Evolutionary conservation across 164 flowering plant genomes (phyloP).

Genomic region (Berberis thunbergii): DNA sequence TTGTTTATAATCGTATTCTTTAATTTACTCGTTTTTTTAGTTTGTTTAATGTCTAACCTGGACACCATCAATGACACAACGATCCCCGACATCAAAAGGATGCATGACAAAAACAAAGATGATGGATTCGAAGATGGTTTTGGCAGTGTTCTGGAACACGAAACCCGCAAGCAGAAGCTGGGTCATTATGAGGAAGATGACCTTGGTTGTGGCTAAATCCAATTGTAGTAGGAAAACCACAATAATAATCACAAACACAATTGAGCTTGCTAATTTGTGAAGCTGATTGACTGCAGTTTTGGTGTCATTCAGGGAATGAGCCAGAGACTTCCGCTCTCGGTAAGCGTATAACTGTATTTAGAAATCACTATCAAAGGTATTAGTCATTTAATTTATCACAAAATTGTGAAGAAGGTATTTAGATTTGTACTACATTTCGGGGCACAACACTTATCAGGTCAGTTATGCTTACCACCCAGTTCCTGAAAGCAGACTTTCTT

Average conservation of each 20-base stretch:
- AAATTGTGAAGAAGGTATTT: background rate
- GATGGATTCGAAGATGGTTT: slow-evolving; percentile 69
- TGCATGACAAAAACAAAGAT: slow-evolving; percentile 86
- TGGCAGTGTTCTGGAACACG: slow-evolving; percentile 71
- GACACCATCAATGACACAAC: slow-evolving; percentile 67
- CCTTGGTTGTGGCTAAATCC: slow-evolving; percentile 53
- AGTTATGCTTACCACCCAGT: slow-evolving; percentile 65
- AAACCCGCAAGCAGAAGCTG: slow-evolving; percentile 58
- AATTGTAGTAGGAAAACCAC: slow-evolving; percentile 56
- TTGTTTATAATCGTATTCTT: too few relatives aligned
- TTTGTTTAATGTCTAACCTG: slow-evolving; percentile 22
- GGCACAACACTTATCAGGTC: background rate
- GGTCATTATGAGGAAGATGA: slow-evolving; percentile 66
- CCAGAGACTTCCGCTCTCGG: slow-evolving; percentile 59
- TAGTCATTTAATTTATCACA: background rate
- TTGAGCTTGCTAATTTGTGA: slow-evolving; percentile 39
- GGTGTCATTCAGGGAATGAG: slow-evolving; percentile 62
- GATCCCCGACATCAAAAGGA: slow-evolving; percentile 91
- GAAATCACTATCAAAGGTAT: background rate
- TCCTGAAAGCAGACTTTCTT: slow-evolving; percentile 44
- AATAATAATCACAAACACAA: slow-evolving; percentile 33
- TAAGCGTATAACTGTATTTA: slow-evolving; percentile 58
- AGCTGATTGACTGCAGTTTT: slow-evolving; percentile 82
- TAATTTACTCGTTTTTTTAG: too few relatives aligned
- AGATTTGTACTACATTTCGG: background rate